Base-by-base conservation (phyloP, 495 filamentous ascomycete genomes). In the Aspergillus ellipticus region DNA sequence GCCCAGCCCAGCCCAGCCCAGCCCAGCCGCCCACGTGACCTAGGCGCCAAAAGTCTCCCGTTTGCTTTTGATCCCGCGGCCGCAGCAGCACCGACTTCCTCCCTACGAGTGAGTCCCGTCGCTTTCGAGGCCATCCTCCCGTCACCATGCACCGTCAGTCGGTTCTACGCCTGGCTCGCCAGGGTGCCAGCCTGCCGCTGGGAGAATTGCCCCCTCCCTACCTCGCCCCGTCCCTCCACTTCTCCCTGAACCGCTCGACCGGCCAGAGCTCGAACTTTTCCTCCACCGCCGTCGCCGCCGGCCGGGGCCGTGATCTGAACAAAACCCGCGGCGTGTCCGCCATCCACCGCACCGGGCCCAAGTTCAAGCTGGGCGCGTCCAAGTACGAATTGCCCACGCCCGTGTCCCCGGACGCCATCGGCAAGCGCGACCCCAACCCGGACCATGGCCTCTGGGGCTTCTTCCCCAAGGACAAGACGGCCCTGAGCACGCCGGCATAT, bases 361-460 rank as follows among this genome's bases (percentile, higher is more conserved):
- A 83, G 56, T 81, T 85, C 62, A 82, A 81, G 33, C 75, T 91
- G 51, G 83, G 82, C 28, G 82, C 89, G 24, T 83, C 82, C 45
- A 87, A 87, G 68, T 80, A 86, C 55, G 77, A 83, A 42, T 73
- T 96, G 53, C 94, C 94, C 11, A 72, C 82, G 64, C 94, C 94
- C 9, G 85, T 88, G 9, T 65, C 73, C 59, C 43, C 59, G 53
- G 59, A 74, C 72, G 51, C 80, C 70, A 63, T 76, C 74, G 59
- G 68, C 50, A 59, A 66, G 41, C 72, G 71, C 13, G n/a, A 65
- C 37, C 51, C 64, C 15, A 87, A 87, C 65, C 77, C 80, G 6
- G 71, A 94, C 54, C 94, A 99, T 72, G 92, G 90, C 33, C 86
- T 99, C n/a, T 97, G 88, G 87, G 85, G 80, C 0, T 99, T 99